Percentiles rank a stretch among this genome's conserved stretches.
Evolutionary conservation across 176 grass and related monocot species (phyloP).

Genomic region (Rhipidocladum racemiflorum): DNA sequence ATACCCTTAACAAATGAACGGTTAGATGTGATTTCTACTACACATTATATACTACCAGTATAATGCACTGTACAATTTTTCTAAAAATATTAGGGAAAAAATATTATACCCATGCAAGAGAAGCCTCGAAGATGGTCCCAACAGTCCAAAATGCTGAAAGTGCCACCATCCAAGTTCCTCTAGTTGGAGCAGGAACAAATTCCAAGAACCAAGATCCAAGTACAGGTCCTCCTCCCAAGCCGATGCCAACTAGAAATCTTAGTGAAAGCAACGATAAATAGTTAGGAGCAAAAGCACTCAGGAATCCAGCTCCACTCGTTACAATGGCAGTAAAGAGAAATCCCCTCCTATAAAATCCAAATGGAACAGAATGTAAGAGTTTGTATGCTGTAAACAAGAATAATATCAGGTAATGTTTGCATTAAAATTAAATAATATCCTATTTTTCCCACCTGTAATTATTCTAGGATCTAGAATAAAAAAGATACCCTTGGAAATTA

Average conservation of each 20-base stretch:
- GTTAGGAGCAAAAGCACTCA: slow-evolving; percentile 85
- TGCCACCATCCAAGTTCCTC: slow-evolving; percentile 94
- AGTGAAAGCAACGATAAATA: slow-evolving; percentile 62
- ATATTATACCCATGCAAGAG: slow-evolving; percentile 84
- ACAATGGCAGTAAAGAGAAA: slow-evolving; percentile 96
- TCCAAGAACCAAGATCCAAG: slow-evolving; percentile 97
- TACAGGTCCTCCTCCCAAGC: slow-evolving; percentile 89
- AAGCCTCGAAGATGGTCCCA: slow-evolving; percentile 92
- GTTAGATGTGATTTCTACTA: too few relatives aligned
- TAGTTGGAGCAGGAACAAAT: slow-evolving; percentile 86
- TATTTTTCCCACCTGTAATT: neutral
- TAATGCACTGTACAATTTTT: too few relatives aligned
- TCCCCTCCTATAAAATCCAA: slow-evolving; percentile 64
- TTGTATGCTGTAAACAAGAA: slow-evolving; percentile 11
- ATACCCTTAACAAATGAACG: too few relatives aligned
- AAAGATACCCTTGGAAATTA: neutral
- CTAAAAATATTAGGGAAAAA: neutral
- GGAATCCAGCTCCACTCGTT: slow-evolving; percentile 71
- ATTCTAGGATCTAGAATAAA: neutral
- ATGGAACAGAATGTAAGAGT: slow-evolving; percentile 17
- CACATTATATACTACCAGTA: too few relatives aligned
- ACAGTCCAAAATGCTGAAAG: slow-evolving; percentile 96
- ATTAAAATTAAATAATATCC: neutral
- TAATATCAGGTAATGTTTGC: neutral
- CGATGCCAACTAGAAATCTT: slow-evolving; percentile 89